Conservation (phyloP, 306 rosid genomes). For the Boehmeria nivea region DNA sequence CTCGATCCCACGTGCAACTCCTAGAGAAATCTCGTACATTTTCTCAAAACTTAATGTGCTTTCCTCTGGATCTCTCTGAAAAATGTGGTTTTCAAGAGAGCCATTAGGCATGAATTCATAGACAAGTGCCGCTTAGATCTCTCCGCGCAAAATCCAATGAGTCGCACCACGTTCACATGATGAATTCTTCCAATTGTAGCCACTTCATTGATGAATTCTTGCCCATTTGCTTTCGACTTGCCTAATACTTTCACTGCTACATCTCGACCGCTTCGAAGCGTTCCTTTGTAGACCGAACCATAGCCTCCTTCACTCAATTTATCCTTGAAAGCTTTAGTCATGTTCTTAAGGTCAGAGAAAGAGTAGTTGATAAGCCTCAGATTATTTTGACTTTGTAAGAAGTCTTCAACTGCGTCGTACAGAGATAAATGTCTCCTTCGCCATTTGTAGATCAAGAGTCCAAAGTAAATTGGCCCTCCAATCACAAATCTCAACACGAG, state of each 20-base stretch:
- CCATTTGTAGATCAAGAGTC: conserved; percentile 13
- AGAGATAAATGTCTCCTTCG: conserved; percentile 20
- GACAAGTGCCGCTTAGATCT: background rate
- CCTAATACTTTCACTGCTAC: conserved; percentile 1
- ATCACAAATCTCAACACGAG: conserved; percentile 7
- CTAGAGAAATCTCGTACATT: background rate
- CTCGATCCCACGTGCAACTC: background rate
- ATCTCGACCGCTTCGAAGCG: background rate
- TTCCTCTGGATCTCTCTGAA: too few relatives aligned
- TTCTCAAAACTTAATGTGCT: background rate
- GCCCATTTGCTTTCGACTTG: background rate
- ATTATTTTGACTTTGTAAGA: conserved; percentile 21
- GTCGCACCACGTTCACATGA: conserved; percentile 9
- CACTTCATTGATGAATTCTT: conserved; percentile 4
- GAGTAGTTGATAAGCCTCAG: background rate
- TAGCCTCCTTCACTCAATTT: conserved; percentile 1
- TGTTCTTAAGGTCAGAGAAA: background rate
- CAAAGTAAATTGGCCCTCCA: conserved; percentile 2
- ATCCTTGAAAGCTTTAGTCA: background rate
- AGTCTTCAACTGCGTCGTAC: conserved; percentile 18
- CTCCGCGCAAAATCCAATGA: conserved; percentile 10
- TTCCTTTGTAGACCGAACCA: conserved; percentile 6
- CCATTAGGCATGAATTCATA: conserved; percentile 5
- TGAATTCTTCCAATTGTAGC: conserved; percentile 3
- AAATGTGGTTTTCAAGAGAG: background rate